phyloP scores from a whole-genome alignment of 805 yeast genomes.

The Metschnikowia similis region DNA sequence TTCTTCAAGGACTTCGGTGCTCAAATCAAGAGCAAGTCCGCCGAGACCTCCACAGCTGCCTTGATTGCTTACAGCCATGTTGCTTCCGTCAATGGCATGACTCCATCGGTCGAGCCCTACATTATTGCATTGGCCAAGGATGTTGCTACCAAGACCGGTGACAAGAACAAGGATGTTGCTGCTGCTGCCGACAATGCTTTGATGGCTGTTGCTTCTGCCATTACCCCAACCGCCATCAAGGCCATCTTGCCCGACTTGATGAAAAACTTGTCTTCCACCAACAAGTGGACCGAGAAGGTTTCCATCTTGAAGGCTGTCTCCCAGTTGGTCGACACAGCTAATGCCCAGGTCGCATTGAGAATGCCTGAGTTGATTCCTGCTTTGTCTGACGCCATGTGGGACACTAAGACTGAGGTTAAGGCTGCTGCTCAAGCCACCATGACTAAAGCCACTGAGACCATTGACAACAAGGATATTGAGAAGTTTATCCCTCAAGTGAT shows the following conservation, averaged over 20 bases:
- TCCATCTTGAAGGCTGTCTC: constrained; percentile 83
- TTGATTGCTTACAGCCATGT: constrained; percentile 81
- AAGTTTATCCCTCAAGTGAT: constrained; percentile 98
- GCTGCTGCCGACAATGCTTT: constrained; percentile 74
- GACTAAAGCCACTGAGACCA: constrained; percentile 94
- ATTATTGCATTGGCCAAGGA: constrained; percentile 71
- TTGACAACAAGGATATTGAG: constrained; percentile 99
- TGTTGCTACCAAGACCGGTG: constrained; percentile 80
- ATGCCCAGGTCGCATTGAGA: constrained; percentile 93
- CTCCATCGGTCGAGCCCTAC: constrained; percentile 95
- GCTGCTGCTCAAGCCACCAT: constrained; percentile 93
- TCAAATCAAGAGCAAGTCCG: constrained; percentile 72
- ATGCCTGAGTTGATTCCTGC: constrained; percentile 99
- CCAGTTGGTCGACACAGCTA: constrained; percentile 88
- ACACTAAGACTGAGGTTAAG: constrained; percentile 98
- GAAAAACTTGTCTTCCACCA: constrained; percentile 59
- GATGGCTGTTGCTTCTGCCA: constrained; percentile 68
- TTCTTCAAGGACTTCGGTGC: constrained; percentile 76
- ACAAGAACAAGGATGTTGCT: constrained; percentile 76
- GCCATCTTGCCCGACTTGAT: constrained; percentile 79
- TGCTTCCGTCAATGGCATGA: constrained; percentile 70
- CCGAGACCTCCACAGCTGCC: constrained; percentile 63
- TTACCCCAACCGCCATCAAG: constrained; percentile 94
- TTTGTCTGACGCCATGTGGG: constrained; percentile 99
- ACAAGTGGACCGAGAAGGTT: constrained; percentile 98